A percentile compares a stretch with the other conserved stretches of the same genome.
Evolutionary conservation across 345 rosid species (phyloP).

Genomic region (Citrus sinensis): DNA sequence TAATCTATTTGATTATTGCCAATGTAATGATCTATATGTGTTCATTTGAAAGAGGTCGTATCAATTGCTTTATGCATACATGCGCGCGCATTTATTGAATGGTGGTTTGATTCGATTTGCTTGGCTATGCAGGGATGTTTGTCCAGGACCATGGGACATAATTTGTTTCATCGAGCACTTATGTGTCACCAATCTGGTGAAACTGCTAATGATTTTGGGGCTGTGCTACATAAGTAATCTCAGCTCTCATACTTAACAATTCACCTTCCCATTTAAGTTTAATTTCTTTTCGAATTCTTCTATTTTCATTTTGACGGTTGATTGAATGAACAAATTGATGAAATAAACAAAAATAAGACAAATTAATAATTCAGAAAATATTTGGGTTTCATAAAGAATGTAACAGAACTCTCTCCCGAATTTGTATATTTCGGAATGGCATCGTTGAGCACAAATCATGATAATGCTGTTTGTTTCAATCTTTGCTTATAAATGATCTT

Average conservation of each 20-base stretch:
- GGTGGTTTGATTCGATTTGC: not conserved
- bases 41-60: not conserved
- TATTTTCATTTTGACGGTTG: too few species aligned
- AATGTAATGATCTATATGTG: not conserved
- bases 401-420: too few species aligned
- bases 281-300: not conserved
- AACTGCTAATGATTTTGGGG: slow-evolving; percentile 46
- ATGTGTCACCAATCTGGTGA: slow-evolving; percentile 58
- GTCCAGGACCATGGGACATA: slow-evolving; percentile 71
- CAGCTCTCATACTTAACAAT: not conserved
- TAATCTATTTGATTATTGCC: not conserved
- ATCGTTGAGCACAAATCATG: not conserved
- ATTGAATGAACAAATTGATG: not conserved
- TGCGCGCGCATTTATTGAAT: not conserved
- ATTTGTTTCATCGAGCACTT: slow-evolving; percentile 73
- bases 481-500: too few species aligned
- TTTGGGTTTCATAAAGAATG: too few species aligned
- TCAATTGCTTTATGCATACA: too few species aligned
- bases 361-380: not conserved
- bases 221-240: slow-evolving; percentile 60
- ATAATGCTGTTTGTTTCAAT: too few species aligned
- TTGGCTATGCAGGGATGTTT: slow-evolving; percentile 48
- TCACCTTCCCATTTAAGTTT: not conserved
- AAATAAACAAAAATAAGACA: too few species aligned
- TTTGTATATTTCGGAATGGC: not conserved